Conservation (phyloP, 2,329 filamentous ascomycete genomes). For the Fusarium equiseti region DNA sequence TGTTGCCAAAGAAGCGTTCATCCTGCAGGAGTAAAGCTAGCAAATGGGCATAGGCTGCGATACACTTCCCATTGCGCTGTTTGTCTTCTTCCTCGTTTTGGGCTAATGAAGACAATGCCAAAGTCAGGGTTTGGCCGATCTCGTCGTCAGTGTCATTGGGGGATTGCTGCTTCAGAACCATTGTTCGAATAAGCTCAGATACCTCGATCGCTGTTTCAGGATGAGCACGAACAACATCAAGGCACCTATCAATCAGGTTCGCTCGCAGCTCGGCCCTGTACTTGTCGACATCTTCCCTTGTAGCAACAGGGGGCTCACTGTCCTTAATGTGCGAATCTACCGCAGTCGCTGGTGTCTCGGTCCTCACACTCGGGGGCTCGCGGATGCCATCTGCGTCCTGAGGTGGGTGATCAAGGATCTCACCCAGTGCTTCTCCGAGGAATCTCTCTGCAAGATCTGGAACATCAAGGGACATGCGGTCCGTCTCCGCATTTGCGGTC, state of each 20-base stretch:
- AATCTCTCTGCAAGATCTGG: slow-evolving; percentile 44
- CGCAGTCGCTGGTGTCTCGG: slow-evolving; percentile 32
- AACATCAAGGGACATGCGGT: slow-evolving; percentile 55
- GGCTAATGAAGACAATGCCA: slow-evolving; percentile 80
- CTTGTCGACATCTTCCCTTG: slow-evolving; percentile 83
- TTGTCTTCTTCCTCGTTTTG: slow-evolving; percentile 72
- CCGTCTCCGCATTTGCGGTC: slow-evolving; percentile 48
- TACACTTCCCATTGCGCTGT: slow-evolving; percentile 71
- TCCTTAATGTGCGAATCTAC: slow-evolving; percentile 35
- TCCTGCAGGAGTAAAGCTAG: slow-evolving; percentile 90
- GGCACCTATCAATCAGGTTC: slow-evolving; percentile 86
- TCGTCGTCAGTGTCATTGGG: slow-evolving; percentile 72
- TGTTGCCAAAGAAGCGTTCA: slow-evolving; percentile 81
- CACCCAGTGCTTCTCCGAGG: slow-evolving; percentile 47
- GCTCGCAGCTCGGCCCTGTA: slow-evolving; percentile 78
- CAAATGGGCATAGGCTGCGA: slow-evolving; percentile 92
- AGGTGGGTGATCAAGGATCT: slow-evolving; percentile 47
- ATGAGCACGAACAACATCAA: slow-evolving; percentile 91
- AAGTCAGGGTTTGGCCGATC: slow-evolving; percentile 84
- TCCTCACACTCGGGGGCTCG: slow-evolving; percentile 38
- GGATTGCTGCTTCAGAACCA: slow-evolving; percentile 70
- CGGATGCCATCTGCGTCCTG: slow-evolving; percentile 38
- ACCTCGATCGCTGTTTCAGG: slow-evolving; percentile 91
- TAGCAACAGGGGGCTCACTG: slow-evolving; percentile 32
- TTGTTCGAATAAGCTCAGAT: slow-evolving; percentile 83